Conservation (phyloP, 805 yeast genomes). For the Yarrowia osloensis region DNA sequence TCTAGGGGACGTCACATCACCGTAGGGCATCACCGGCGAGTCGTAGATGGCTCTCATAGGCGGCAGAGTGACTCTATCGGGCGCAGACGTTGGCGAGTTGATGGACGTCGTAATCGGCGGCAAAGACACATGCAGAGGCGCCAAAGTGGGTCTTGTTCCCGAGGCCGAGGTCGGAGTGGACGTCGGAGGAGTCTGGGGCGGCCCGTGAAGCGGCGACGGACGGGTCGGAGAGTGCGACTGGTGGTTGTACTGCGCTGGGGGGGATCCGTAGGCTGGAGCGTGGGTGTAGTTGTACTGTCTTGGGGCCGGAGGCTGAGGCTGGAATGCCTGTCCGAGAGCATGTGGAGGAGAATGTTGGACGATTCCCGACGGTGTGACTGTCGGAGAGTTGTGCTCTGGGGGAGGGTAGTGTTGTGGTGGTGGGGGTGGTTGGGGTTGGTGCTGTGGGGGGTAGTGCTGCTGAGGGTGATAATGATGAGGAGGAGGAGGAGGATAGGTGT, state of each 20-base stretch:
- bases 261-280: background rate
- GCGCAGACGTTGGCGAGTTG: slow-evolving; percentile 12
- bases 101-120: slow-evolving; percentile 18
- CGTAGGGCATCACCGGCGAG: background rate
- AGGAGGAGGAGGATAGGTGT: background rate
- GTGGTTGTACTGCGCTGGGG: background rate
- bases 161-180: background rate
- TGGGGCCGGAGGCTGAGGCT: background rate
- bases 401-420: no score
- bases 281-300: slow-evolving; percentile 6
- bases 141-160: background rate
- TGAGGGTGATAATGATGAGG: background rate
- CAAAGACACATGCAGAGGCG: slow-evolving; percentile 4
- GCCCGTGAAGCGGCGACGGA: background rate
- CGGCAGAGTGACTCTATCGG: slow-evolving; percentile 13
- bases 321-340: background rate
- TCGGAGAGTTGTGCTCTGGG: background rate
- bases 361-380: background rate
- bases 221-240: slow-evolving; percentile 1
- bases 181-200: slow-evolving; percentile 7
- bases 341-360: background rate
- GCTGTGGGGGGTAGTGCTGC: background rate
- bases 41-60: slow-evolving; percentile 5
- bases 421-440: background rate
- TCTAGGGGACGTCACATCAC: background rate